Evolutionary conservation across 352 stramenopile species (phyloP).

Genomic region (Globisporangium recalcitrans): DNA sequence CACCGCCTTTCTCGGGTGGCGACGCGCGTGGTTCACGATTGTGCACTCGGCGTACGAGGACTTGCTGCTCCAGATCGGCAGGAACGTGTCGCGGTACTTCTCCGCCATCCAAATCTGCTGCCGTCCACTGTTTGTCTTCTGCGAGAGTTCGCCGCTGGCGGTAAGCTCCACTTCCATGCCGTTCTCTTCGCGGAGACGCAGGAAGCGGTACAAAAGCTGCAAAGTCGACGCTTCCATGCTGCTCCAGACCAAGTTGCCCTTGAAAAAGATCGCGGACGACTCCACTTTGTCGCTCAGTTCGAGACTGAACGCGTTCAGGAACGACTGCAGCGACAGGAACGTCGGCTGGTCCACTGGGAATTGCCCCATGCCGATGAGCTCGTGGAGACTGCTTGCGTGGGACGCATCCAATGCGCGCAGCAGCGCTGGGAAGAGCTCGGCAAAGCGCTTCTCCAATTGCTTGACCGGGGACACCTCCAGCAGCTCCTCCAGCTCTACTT

Average conservation of each 20-base stretch:
- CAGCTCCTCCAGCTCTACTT: conserved; percentile 27
- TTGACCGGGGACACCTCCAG: conserved; percentile 26
- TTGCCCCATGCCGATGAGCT: conserved; percentile 40
- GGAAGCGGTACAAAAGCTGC: conserved; percentile 38
- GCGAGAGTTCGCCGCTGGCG: too few species aligned
- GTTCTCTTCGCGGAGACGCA: conserved; percentile 47
- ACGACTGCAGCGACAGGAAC: conserved; percentile 48
- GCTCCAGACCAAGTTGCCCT: conserved; percentile 48
- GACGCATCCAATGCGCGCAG: conserved; percentile 30
- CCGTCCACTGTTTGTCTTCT: neutral
- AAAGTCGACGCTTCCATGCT: conserved; percentile 32
- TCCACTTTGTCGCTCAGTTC: conserved; percentile 15
- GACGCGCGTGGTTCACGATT: conserved; percentile 22
- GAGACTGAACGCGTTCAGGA: conserved; percentile 35
- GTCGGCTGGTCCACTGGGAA: conserved; percentile 45
- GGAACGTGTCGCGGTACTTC: conserved; percentile 56
- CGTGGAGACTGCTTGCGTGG: conserved; percentile 30
- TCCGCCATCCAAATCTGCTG: conserved; percentile 33
- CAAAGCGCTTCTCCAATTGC: conserved; percentile 20
- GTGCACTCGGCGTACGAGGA: conserved; percentile 52
- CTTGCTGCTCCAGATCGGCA: conserved; percentile 60
- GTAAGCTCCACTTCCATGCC: conserved; percentile 32
- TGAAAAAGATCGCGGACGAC: conserved; percentile 39
- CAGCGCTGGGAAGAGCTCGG: conserved; percentile 39
- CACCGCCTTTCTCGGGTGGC: conserved; percentile 24